Evolutionary conservation across 2,329 filamentous ascomycete genomes (phyloP), one percentile per base, ranked within the genome.

Genomic region (Ophiocordyceps polyrhachis-furcata): DNA sequence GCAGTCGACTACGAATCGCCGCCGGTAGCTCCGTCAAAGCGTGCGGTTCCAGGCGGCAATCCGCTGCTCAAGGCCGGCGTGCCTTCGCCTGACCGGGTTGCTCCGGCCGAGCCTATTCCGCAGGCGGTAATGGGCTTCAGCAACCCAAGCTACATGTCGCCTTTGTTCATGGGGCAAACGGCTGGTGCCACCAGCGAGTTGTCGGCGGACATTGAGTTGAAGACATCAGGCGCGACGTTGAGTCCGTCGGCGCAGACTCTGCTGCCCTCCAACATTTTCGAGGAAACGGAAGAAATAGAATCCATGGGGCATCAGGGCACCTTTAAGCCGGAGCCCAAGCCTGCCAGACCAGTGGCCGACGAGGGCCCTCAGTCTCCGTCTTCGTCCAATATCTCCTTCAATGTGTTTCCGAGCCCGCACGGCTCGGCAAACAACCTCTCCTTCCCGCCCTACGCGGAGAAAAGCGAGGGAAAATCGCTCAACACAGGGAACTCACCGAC

Each of bases 181-280:
- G 53, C 61, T 4, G 66, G 69, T 38, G 52, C 55, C 20, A 48
- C 49, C 11, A 52, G 64, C 49, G 52, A 67, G 49, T 53, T 58
- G 11, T 67, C 78, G 45, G 75, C 74, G 6, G 79, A 83, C 29
- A 71, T 75, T 2, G 78, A 81, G 17, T 62, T 80, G 5, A 74
- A 74, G 47, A 68, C 68, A 3, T 72, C 69, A 17, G 77, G 74
- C 25, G 83, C 81, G 2, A 81, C 81, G 1, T 73, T 89, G 57
- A 88, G 82, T 53, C 84, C 84, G 2, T 82, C 81, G 4, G 84
- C 83, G 2, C 78, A 81, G 25, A 73, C 79, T 15, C 66, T 89
- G 4, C 63, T 93, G 15, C 84, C 84, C 0, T 82, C 83, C 6
- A 67, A 65, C n/a, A 71, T 73, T 48, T 65, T 74, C 49, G 76